Evolutionary conservation across 176 grass and related monocot genomes (phyloP), one percentile per base, ranked within the genome.

Genomic region (Zea luxurians): DNA sequence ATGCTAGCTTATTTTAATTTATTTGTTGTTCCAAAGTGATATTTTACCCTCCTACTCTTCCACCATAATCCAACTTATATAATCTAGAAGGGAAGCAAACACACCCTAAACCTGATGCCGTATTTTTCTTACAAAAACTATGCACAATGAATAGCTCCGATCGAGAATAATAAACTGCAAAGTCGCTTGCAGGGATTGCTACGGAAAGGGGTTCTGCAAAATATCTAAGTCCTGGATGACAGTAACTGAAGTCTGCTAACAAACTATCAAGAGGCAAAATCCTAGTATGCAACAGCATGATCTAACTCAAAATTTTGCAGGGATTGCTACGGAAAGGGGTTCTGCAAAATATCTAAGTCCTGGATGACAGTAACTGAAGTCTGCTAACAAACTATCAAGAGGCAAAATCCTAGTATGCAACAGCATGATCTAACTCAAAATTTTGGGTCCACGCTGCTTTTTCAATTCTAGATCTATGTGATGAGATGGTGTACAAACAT

Each of bases 201-300:
- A 52, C 5, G 66, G 36, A 41, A 57, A 11, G 66, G 37, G 66
- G 37, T 35, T 44, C 15, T 18, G 52, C 15, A 44, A 77, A 34
- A 50, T 34, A 53, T 27, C 16, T 64, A 7, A 42, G 8, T 45
- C 41, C 18, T 5, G 38, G 52, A 82, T 64, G 46, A 44, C 21
- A 66, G 48, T 41, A 13, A 13, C 13, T 12, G 4, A 53, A 65
- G 75, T 50, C 18, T 65, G n/a, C n/a, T 44, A 34, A 42, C 16
- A 65, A 66, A 61, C 2, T 17, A 65, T 52, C 7, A 82, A 43
- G 45, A 34, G 6, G 62, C 7, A 62, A 42, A 10, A 54, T 55
- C 44, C 36, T 44, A 66, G 36, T 54, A 7, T 7, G 8, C 8
- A 73, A 72, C 58, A 82, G 27, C 65, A 82, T 52, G 13, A 61